Base-by-base conservation (phyloP, 306 rosid genomes). In the Pyrus communis region DNA sequence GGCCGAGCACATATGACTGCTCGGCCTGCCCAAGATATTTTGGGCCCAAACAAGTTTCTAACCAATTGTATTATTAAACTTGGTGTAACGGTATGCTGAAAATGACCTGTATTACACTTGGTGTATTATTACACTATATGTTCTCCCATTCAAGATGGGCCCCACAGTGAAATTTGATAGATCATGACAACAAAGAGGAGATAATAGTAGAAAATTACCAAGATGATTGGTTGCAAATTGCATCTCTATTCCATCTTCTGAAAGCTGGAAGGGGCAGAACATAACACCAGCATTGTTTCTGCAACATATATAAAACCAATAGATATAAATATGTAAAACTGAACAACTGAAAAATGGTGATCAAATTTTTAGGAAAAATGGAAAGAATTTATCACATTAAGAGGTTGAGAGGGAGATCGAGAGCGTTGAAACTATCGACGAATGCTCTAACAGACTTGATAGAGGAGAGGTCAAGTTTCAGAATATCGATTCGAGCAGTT, bases 261-360 rank as follows among this genome's bases (percentile, higher is more conserved):
- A 85, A 19, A 88, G 85, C 83, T 84, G 86, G 79, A 81, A 89
- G n/a, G 99, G 96, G 73, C 99, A 90, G 83, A 95, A 95, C 99
- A 95, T 95, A 52, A 95, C 86, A 55, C 99, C 99, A 75, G 97
- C 99, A 73, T 95, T 95, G 90, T 95, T 95, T 95, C 97, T 95
- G 84, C 80, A 87, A 84, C 33, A 49, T 1, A 33, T 19, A 72
- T 33, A 71, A 23, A 17, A 2, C 49, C 18, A 58, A 55, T 55
- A 17, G 3, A 51, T 15, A 51, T 51, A 51, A 51, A 28, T 79
- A 25, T 68, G 51, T 58, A 40, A 80, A 77, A 72, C 10, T 8
- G 46, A 25, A 28, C 4, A 30, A 11, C 35, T 4, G 67, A 58
- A 66, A 11, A 61, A 51, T 45, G 51, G 51, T 45, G 51, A 45